A percentile compares a stretch with the other conserved stretches of the same genome.
These are phyloP conservation scores for Raffaelea ambrosiae DNA, from an alignment of 2,329 filamentous ascomycete species.

Conservation along the genomic window DNA sequence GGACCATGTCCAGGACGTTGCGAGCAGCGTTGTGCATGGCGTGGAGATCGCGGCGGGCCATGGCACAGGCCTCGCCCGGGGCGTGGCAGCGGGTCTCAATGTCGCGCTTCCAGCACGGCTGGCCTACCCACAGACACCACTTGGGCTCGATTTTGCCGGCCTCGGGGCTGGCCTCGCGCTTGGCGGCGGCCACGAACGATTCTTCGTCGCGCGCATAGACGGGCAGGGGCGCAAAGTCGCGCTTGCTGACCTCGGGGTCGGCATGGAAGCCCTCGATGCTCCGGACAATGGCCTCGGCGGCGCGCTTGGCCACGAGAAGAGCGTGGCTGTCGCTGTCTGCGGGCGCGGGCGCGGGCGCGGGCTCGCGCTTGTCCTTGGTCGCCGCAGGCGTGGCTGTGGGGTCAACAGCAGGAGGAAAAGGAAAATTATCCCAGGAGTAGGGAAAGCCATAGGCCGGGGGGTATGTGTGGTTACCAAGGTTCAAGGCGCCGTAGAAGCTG, in stretches of 20 bases:
- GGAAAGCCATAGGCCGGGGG: too few species aligned
- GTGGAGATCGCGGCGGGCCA: slow-evolving; percentile 28
- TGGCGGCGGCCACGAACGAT: too few species aligned
- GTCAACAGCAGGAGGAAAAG: not conserved
- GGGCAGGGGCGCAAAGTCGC: too few species aligned
- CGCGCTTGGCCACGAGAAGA: slow-evolving; percentile 12
- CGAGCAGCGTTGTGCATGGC: slow-evolving; percentile 24
- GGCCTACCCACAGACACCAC: slow-evolving; percentile 28
- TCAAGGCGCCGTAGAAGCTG: slow-evolving; percentile 13
- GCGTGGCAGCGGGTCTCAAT: slow-evolving; percentile 21
- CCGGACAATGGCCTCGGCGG: slow-evolving; percentile 6
- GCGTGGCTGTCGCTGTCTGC: slow-evolving; percentile 10
- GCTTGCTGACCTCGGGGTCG: too few species aligned
- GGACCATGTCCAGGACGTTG: slow-evolving; percentile 13
- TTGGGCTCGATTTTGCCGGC: slow-evolving; percentile 14
- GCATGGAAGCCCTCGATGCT: slow-evolving; percentile 7
- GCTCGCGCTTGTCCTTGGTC: slow-evolving; percentile 6
- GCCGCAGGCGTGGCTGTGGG: not conserved
- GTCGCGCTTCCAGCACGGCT: slow-evolving; percentile 33
- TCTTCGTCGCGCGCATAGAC: too few species aligned
- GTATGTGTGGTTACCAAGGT: slow-evolving; percentile 8
- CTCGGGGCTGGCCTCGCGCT: slow-evolving; percentile 10
- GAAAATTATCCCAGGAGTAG: not conserved
- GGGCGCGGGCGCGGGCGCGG: not conserved
- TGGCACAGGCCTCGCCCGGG: slow-evolving; percentile 21